A percentile compares a stretch with the other conserved stretches of the same genome.
These are phyloP conservation scores for Microcera coccophila DNA, from an alignment of 2,329 filamentous ascomycete genomes.

Conservation along the genomic window DNA sequence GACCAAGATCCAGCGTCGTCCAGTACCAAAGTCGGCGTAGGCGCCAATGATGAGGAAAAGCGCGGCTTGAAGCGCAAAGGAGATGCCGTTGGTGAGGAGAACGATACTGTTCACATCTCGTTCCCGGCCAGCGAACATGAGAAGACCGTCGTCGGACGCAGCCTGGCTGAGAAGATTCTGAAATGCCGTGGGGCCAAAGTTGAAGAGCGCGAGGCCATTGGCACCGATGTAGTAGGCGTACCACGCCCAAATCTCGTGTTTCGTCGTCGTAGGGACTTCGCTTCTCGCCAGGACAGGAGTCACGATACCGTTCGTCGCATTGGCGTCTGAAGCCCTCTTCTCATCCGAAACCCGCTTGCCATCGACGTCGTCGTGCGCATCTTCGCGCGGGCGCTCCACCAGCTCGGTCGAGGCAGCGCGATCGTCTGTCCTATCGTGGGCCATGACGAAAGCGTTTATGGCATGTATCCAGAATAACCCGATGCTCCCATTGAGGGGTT, in stretches of 20 bases:
- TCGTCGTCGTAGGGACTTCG: conserved; percentile 8
- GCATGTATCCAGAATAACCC: background rate
- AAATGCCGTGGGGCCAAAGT: conserved; percentile 61
- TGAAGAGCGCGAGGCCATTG: conserved; percentile 61
- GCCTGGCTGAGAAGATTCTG: conserved; percentile 62
- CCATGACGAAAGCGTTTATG: background rate
- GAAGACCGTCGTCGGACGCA: conserved; percentile 48
- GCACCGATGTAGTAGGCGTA: conserved; percentile 60
- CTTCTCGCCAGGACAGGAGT: background rate
- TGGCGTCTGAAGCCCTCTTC: background rate
- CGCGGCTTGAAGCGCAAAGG: conserved; percentile 62
- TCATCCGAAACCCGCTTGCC: background rate
- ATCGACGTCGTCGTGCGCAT: background rate
- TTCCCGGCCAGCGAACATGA: conserved; percentile 53
- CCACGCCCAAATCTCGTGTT: conserved; percentile 24
- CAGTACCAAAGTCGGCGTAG: conserved; percentile 62
- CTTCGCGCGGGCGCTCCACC: background rate
- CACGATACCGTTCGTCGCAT: background rate
- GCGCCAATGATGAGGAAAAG: conserved; percentile 51
- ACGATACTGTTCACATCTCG: conserved; percentile 64
- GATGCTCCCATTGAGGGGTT: background rate
- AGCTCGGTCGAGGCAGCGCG: background rate
- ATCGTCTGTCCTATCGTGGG: background rate
- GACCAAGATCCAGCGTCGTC: conserved; percentile 60
- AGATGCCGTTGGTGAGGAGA: conserved; percentile 62